Conservation (phyloP, 2,329 filamentous ascomycete genomes). For the Fusarium kyushuense region DNA sequence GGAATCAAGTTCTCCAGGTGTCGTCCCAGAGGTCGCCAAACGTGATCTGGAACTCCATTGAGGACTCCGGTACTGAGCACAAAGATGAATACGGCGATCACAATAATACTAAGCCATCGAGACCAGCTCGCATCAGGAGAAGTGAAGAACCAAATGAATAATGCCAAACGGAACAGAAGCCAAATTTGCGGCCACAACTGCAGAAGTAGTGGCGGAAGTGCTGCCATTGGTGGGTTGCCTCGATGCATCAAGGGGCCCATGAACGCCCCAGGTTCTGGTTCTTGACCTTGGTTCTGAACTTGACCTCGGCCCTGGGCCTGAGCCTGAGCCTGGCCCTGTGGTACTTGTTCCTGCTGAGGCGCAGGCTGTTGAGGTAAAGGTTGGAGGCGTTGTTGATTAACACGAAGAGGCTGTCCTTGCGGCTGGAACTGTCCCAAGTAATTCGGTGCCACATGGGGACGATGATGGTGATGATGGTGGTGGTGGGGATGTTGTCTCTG, state of each 20-base stretch:
- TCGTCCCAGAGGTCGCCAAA: slow-evolving; percentile 68
- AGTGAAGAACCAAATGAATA: slow-evolving; percentile 76
- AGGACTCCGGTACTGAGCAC: slow-evolving; percentile 70
- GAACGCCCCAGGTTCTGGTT: slow-evolving; percentile 45
- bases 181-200: slow-evolving; percentile 71
- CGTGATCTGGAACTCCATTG: slow-evolving; percentile 65
- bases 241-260: slow-evolving; percentile 50
- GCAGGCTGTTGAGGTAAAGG: slow-evolving; percentile 37
- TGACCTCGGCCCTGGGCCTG: slow-evolving; percentile 35
- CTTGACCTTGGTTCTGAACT: slow-evolving; percentile 38
- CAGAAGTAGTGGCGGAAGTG: slow-evolving; percentile 51
- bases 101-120: slow-evolving; percentile 67
- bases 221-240: slow-evolving; percentile 55
- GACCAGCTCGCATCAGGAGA: slow-evolving; percentile 69
- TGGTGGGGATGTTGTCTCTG: slow-evolving; percentile 48
- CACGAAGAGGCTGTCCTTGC: slow-evolving; percentile 21
- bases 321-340: slow-evolving; percentile 33
- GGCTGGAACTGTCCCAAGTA: slow-evolving; percentile 22
- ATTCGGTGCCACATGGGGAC: slow-evolving; percentile 27
- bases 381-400: slow-evolving; percentile 22
- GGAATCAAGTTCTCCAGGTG: slow-evolving; percentile 72
- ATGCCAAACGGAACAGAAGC: slow-evolving; percentile 67
- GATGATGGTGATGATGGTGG: slow-evolving; percentile 44
- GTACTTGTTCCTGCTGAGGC: slow-evolving; percentile 46
- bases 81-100: slow-evolving; percentile 67